Evolutionary conservation across 2,329 filamentous ascomycete species (phyloP).

Genomic region (Whalleya microplaca): DNA sequence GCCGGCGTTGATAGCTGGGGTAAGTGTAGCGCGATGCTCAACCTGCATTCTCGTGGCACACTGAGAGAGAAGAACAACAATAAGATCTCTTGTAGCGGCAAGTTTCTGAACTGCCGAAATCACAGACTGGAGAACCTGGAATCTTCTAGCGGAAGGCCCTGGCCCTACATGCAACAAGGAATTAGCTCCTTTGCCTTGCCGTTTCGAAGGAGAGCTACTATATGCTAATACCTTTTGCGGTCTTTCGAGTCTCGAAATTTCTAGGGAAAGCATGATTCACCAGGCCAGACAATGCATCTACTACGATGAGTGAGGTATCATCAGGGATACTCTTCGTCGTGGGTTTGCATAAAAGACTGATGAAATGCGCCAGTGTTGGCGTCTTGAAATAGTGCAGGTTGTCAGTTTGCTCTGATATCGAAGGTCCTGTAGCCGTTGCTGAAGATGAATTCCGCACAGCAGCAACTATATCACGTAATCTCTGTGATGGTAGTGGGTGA

Average conservation of each 20-base stretch:
- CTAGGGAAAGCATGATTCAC: slow-evolving; percentile 79
- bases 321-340: slow-evolving; percentile 64
- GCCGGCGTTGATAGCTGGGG: slow-evolving; percentile 73
- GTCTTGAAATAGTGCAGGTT: slow-evolving; percentile 55
- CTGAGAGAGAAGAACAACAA: slow-evolving; percentile 77
- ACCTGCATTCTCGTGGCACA: slow-evolving; percentile 79
- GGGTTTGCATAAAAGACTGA: slow-evolving; percentile 75
- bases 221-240: slow-evolving; percentile 47
- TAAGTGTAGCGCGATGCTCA: slow-evolving; percentile 68
- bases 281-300: slow-evolving; percentile 78
- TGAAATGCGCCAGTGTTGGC: slow-evolving; percentile 69
- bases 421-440: slow-evolving; percentile 6
- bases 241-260: slow-evolving; percentile 45
- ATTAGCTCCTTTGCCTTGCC: background rate
- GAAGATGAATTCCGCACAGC: slow-evolving; percentile 8
- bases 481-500: slow-evolving; percentile 45
- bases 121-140: slow-evolving; percentile 62
- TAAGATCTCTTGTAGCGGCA: slow-evolving; percentile 72
- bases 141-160: slow-evolving; percentile 46
- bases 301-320: slow-evolving; percentile 69
- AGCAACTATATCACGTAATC: slow-evolving; percentile 39
- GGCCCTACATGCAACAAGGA: slow-evolving; percentile 23
- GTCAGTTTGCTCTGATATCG: slow-evolving; percentile 18
- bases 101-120: slow-evolving; percentile 75
- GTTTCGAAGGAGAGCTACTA: slow-evolving; percentile 6